These are phyloP conservation scores for Colletotrichum trifolii DNA, from an alignment of 2,329 filamentous ascomycete genomes.

Conservation along the genomic window DNA sequence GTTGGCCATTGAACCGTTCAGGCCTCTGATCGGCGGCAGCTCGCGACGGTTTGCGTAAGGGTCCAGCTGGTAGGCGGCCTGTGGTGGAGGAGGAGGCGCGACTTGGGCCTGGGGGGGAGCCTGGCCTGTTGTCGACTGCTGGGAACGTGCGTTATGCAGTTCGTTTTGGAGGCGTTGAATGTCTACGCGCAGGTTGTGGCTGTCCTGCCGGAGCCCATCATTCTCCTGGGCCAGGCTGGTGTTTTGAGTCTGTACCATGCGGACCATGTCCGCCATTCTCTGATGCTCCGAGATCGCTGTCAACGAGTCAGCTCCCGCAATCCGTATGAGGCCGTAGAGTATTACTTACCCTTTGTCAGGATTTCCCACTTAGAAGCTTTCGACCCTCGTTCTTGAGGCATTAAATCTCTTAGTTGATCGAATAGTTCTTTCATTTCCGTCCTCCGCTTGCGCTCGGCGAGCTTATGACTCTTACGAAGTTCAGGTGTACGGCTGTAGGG, in stretches of 20 bases:
- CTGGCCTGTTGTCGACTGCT: constrained; percentile 41
- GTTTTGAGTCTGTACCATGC: constrained; percentile 58
- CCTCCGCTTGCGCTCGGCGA: constrained; percentile 83
- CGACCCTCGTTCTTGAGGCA: constrained; percentile 83
- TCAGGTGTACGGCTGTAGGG: constrained; percentile 88
- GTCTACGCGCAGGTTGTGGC: constrained; percentile 60
- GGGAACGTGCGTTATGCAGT: constrained; percentile 41
- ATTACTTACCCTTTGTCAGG: constrained; percentile 77
- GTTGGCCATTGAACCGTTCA: constrained; percentile 56
- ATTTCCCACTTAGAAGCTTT: constrained; percentile 95
- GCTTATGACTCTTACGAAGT: constrained; percentile 84
- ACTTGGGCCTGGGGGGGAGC: constrained; percentile 22
- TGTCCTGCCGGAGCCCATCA: constrained; percentile 61
- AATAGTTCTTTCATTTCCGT: constrained; percentile 92
- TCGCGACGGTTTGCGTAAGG: constrained; percentile 56
- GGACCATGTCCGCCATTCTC: constrained; percentile 62
- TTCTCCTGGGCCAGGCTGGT: constrained; percentile 55
- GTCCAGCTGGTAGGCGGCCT: constrained; percentile 42
- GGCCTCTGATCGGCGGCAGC: constrained; percentile 66
- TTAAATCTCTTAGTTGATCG: constrained; percentile 80
- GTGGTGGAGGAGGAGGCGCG: constrained; percentile 40
- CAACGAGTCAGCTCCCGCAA: constrained; percentile 18
- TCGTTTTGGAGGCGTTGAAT: constrained; percentile 58
- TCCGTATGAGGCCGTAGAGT: background rate
- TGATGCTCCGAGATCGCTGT: constrained; percentile 72